phyloP scores from a whole-genome alignment of 345 rosid species.

The Reutealis trisperma region DNA sequence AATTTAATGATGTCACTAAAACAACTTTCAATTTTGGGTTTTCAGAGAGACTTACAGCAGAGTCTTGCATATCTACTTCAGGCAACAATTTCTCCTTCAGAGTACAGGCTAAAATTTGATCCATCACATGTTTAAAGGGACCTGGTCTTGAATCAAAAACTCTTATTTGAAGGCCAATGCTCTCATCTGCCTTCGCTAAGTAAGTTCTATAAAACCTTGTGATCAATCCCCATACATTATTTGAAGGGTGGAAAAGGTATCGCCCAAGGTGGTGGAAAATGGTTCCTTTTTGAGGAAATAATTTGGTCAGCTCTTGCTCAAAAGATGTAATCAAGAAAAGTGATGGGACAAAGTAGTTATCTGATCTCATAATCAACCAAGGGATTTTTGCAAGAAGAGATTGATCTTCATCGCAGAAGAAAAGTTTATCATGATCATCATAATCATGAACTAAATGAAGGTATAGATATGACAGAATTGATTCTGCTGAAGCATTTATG shows the following conservation, averaged over 20 bases:
- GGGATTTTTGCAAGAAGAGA: conserved; percentile 24
- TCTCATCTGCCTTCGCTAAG: conserved; percentile 31
- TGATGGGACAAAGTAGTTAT: conserved; percentile 32
- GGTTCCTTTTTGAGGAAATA: conserved; percentile 30
- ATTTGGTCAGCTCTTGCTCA: conserved; percentile 23
- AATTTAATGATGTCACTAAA: conserved; percentile 19
- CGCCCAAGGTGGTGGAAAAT: conserved; percentile 31
- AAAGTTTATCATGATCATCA: conserved; percentile 29
- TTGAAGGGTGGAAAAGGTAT: conserved; percentile 30
- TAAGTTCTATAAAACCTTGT: conserved; percentile 28
- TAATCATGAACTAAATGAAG: conserved; percentile 33
- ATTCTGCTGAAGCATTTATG: conserved; percentile 9
- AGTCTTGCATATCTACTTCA: conserved; percentile 22
- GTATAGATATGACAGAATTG: conserved; percentile 13
- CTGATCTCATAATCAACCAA: conserved; percentile 28
- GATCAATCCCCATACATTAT: conserved; percentile 33
- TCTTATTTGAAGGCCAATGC: conserved; percentile 30
- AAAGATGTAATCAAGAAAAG: conserved; percentile 28
- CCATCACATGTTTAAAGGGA: conserved; percentile 29
- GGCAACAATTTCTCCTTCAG: conserved; percentile 28
- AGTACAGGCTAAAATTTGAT: conserved; percentile 33
- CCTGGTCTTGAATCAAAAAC: conserved; percentile 27
- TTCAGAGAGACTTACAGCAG: background rate
- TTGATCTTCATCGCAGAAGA: conserved; percentile 31
- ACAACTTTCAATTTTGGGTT: conserved; percentile 27